These are phyloP conservation scores for Carallia brachiata DNA, from an alignment of 345 rosid species.

Conservation along the genomic window DNA sequence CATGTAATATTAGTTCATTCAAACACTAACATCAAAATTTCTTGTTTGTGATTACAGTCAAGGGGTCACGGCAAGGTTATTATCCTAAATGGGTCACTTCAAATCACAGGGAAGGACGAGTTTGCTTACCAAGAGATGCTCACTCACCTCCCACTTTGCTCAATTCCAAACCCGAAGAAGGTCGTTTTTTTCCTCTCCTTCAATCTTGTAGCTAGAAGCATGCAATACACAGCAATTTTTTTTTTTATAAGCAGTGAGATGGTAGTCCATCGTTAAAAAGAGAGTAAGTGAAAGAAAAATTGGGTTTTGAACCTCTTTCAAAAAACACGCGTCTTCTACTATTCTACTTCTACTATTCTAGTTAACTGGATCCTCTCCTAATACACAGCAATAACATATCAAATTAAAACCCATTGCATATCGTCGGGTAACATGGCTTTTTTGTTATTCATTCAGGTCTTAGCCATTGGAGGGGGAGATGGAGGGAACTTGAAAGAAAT, in stretches of 20 bases:
- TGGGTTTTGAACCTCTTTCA: too few relatives aligned
- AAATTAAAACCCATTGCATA: neutral
- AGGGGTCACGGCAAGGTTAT: conserved; percentile 64
- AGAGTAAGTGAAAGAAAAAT: too few relatives aligned
- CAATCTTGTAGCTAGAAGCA: too few relatives aligned
- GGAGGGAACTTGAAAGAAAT: conserved; percentile 73
- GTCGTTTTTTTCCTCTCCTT: conserved; percentile 20
- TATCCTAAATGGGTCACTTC: conserved; percentile 70
- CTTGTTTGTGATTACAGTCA: conserved; percentile 40
- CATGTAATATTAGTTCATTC: neutral
- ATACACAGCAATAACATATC: too few relatives aligned
- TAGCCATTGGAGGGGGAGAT: conserved; percentile 80
- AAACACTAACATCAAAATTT: neutral
- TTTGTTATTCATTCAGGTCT: conserved; percentile 36
- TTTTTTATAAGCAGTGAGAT: too few relatives aligned
- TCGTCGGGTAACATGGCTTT: neutral
- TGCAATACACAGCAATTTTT: too few relatives aligned
- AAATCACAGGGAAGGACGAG: conserved; percentile 73
- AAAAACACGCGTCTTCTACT: too few relatives aligned
- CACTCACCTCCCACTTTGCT: conserved; percentile 80
- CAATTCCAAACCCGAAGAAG: conserved; percentile 71
- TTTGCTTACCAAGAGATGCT: conserved; percentile 78
- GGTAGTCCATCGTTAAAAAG: too few relatives aligned
- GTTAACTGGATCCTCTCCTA: too few relatives aligned
- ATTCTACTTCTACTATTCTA: too few relatives aligned